A percentile compares a stretch with the other conserved stretches of the same genome.
phyloP scores from a whole-genome alignment of 306 rosid genomes.

The Prunus dulcis region DNA sequence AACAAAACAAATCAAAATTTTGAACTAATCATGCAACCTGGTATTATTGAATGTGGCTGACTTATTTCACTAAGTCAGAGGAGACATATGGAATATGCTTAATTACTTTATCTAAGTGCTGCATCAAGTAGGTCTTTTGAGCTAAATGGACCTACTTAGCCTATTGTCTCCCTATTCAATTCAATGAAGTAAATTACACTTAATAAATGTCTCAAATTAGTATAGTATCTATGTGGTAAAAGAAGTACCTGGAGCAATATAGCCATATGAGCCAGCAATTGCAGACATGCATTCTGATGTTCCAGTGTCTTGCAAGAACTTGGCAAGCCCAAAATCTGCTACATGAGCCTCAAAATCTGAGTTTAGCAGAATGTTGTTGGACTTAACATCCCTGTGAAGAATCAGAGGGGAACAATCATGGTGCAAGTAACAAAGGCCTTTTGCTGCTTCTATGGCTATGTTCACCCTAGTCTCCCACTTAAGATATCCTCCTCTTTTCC shows the following conservation, averaged over 20 bases:
- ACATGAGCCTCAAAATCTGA: constrained; percentile 89
- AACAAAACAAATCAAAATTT: constrained; percentile 5
- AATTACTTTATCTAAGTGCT: constrained; percentile 2
- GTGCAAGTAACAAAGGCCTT: constrained; percentile 84
- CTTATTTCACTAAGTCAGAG: neutral
- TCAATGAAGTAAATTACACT: neutral
- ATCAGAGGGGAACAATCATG: constrained; percentile 89
- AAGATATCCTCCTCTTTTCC: constrained; percentile 69
- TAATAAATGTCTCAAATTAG: neutral
- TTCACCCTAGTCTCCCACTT: constrained; percentile 77
- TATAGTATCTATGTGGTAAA: neutral
- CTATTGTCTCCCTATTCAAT: neutral
- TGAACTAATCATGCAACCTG: constrained; percentile 16
- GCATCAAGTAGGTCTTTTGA: neutral
- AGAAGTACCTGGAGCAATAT: constrained; percentile 87
- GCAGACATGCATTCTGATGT: constrained; percentile 95
- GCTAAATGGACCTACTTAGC: neutral
- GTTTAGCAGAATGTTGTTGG: constrained; percentile 77
- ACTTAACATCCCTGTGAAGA: constrained; percentile 85
- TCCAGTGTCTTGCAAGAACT: constrained; percentile 76
- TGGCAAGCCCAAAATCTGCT: constrained; percentile 94
- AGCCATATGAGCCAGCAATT: constrained; percentile 93
- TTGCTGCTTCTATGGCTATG: constrained; percentile 86
- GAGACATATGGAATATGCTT: constrained; percentile 6
- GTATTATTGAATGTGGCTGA: neutral